Evolutionary conservation across 73 alveolate genomes (phyloP).

Genomic region (Breviolum minutum): DNA sequence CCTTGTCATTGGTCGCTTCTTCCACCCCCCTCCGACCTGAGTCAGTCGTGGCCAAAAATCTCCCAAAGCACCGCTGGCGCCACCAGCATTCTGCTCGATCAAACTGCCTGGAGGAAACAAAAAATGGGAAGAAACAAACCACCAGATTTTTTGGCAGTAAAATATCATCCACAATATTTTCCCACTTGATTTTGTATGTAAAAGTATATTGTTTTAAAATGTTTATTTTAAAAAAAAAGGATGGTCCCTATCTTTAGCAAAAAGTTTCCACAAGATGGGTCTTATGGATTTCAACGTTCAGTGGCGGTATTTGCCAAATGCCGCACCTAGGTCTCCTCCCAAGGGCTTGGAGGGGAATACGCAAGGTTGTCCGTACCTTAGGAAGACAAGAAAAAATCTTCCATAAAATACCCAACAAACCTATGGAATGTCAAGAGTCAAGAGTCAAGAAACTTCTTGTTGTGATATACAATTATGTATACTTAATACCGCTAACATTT

Average conservation of each 20-base stretch:
- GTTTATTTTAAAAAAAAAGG: no score
- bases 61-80: conserved; percentile 9
- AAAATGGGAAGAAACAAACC: neutral
- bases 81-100: neutral
- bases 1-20: neutral
- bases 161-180: neutral
- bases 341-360: conserved; percentile 58
- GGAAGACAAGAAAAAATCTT: neutral
- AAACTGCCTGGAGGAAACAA: neutral
- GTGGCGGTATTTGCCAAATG: neutral
- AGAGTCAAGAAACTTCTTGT: no score
- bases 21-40: conserved; percentile 35
- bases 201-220: no score
- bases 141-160: neutral
- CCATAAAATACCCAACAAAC: neutral
- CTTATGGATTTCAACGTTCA: no score
- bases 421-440: no score
- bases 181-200: no score
- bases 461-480: no score
- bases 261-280: no score
- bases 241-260: no score
- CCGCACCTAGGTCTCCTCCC: conserved; percentile 77
- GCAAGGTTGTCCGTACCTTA: conserved; percentile 84
- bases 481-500: no score
- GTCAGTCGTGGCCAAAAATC: conserved; percentile 77